These are phyloP conservation scores for Gossypium arboreum DNA, from an alignment of 345 rosid genomes.

Conservation along the genomic window DNA sequence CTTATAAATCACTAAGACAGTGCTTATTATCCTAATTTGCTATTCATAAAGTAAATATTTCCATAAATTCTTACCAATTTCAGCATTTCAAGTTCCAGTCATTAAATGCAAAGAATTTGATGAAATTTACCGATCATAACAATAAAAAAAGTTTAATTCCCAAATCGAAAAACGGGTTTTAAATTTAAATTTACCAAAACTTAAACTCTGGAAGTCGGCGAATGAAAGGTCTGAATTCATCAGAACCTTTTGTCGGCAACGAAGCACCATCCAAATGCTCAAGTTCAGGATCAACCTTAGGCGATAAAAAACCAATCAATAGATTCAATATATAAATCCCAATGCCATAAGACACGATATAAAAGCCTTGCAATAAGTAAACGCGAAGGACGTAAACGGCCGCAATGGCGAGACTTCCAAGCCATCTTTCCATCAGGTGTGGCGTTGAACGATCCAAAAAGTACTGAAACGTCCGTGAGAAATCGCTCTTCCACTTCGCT, in stretches of 20 bases:
- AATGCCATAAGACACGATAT: conserved; percentile 39
- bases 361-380: conserved; percentile 38
- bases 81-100: too few species aligned
- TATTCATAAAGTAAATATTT: too few species aligned
- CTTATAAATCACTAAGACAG: too few species aligned
- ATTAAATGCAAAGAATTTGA: not conserved
- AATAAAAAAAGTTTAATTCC: not conserved
- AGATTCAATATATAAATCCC: conserved; percentile 47
- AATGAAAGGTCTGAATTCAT: conserved; percentile 45
- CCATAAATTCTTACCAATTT: too few species aligned
- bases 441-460: conserved; percentile 57
- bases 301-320: conserved; percentile 49
- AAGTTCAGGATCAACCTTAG: conserved; percentile 47
- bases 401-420: conserved; percentile 35
- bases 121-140: not conserved
- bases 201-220: conserved; percentile 50
- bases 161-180: not conserved
- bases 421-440: conserved; percentile 38
- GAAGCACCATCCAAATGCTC: conserved; percentile 44
- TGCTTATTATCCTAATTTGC: too few species aligned
- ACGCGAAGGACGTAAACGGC: conserved; percentile 37
- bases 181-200: conserved; percentile 36
- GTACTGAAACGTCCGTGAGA: conserved; percentile 43
- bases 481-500: conserved; percentile 45
- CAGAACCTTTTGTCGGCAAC: conserved; percentile 44